Percentiles rank a stretch among this genome's conserved stretches.
Evolutionary conservation across 768 basidiomycete genomes (phyloP).

Genomic region (Auricularia sp.): DNA sequence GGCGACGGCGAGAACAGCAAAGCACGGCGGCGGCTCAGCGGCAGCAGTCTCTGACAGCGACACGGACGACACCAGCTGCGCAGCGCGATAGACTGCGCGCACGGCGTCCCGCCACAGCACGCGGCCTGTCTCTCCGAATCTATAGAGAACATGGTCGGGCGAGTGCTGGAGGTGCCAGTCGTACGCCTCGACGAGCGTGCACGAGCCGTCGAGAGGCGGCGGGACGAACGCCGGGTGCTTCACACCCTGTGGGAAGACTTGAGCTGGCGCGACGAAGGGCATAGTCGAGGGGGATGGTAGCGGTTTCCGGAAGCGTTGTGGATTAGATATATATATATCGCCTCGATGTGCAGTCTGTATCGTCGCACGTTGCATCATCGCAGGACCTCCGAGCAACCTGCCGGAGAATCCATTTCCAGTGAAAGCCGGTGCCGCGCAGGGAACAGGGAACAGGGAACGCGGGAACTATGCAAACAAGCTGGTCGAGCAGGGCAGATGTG

Average conservation of each 20-base stretch:
- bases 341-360: no score
- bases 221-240: constrained; percentile 23
- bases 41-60: background rate
- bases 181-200: constrained; percentile 24
- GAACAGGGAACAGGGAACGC: no score
- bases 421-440: no score
- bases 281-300: no score
- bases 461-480: no score
- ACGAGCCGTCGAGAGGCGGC: constrained; percentile 25
- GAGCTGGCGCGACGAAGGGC: background rate
- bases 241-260: constrained; percentile 12
- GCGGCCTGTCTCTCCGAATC: background rate
- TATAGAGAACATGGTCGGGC: constrained; percentile 20
- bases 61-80: background rate
- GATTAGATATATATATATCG: no score
- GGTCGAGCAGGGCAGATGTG: no score
- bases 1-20: background rate
- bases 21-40: background rate
- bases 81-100: background rate
- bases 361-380: no score
- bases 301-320: no score
- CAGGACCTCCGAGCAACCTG: no score
- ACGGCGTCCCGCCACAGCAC: background rate
- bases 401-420: no score
- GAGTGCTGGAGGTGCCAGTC: constrained; percentile 21